Evolutionary conservation across 2,329 filamentous ascomycete species (phyloP).

Genomic region (Talaromyces atroroseus): DNA sequence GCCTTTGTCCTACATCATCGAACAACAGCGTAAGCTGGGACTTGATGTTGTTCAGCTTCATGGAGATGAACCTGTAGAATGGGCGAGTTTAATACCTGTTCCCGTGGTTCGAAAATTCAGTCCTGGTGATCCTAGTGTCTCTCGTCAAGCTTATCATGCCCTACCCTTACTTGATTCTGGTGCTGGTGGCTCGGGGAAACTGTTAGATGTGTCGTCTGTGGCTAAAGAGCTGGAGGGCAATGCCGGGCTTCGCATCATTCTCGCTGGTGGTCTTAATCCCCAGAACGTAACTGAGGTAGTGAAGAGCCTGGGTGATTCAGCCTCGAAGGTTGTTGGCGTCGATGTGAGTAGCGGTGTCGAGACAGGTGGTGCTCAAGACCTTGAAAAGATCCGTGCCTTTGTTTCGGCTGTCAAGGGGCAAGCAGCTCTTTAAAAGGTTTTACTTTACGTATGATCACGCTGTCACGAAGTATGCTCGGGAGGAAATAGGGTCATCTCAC

Average conservation of each 20-base stretch:
- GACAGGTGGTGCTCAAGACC: slow-evolving; percentile 70
- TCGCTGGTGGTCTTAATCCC: slow-evolving; percentile 79
- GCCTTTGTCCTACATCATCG: slow-evolving; percentile 72
- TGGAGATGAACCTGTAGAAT: slow-evolving; percentile 86
- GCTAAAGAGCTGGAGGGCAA: slow-evolving; percentile 62
- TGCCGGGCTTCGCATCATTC: slow-evolving; percentile 63
- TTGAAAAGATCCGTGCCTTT: slow-evolving; percentile 76
- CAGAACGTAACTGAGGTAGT: slow-evolving; percentile 70
- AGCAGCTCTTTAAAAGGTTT: slow-evolving; percentile 21
- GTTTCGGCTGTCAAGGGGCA: slow-evolving; percentile 63
- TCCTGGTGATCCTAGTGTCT: slow-evolving; percentile 67
- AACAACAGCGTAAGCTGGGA: slow-evolving; percentile 66
- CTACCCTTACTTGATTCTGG: slow-evolving; percentile 84
- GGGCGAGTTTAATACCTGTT: slow-evolving; percentile 81
- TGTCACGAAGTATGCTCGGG: not conserved
- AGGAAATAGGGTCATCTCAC: not conserved
- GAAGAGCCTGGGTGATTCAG: slow-evolving; percentile 54
- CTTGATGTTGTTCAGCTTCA: slow-evolving; percentile 92
- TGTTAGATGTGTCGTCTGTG: slow-evolving; percentile 67
- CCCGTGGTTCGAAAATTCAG: slow-evolving; percentile 85
- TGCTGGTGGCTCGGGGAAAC: slow-evolving; percentile 71
- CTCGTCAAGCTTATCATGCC: slow-evolving; percentile 71
- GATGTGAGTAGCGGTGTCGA: slow-evolving; percentile 96
- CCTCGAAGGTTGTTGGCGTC: slow-evolving; percentile 66
- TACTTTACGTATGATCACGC: slow-evolving; percentile 16